These are phyloP conservation scores for Nepenthes alata DNA, from an alignment of 179 eudicot species.

Conservation along the genomic window DNA sequence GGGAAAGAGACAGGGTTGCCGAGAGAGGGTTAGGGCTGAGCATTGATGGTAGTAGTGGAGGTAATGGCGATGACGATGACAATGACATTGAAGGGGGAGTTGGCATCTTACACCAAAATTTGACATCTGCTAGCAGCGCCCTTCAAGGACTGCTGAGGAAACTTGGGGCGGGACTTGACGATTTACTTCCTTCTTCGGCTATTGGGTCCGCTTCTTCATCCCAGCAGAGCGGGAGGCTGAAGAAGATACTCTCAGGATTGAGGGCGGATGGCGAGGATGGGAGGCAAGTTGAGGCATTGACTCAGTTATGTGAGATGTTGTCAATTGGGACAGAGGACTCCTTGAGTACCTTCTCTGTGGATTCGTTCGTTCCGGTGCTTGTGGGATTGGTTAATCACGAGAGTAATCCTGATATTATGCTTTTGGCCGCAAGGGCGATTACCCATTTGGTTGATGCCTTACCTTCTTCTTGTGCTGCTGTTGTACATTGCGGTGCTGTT, in stretches of 20 bases:
- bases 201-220: constrained; percentile 78
- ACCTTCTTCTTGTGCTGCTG: constrained; percentile 88
- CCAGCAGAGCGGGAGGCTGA: constrained; percentile 79
- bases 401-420: constrained; percentile 96
- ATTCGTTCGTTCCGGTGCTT: constrained; percentile 86
- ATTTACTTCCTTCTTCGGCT: constrained; percentile 72
- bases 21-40: constrained; percentile 43
- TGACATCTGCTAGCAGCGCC: constrained; percentile 92
- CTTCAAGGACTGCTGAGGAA: constrained; percentile 86
- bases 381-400: constrained; percentile 89
- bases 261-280: constrained; percentile 97
- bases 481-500: constrained; percentile 95
- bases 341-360: constrained; percentile 75
- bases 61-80: constrained; percentile 36
- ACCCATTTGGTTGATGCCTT: constrained; percentile 92
- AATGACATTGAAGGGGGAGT: constrained; percentile 57
- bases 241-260: constrained; percentile 77
- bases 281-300: constrained; percentile 79
- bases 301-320: constrained; percentile 88
- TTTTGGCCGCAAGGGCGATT: constrained; percentile 84
- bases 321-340: constrained; percentile 96
- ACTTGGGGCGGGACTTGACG: constrained; percentile 91
- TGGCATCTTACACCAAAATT: constrained; percentile 72
- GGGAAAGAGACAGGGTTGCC: constrained; percentile 30
- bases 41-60: constrained; percentile 31